Percentiles rank a stretch among this genome's conserved stretches.
Evolutionary conservation across 2,329 filamentous ascomycete species (phyloP).

Genomic region (Nemania serpens): DNA sequence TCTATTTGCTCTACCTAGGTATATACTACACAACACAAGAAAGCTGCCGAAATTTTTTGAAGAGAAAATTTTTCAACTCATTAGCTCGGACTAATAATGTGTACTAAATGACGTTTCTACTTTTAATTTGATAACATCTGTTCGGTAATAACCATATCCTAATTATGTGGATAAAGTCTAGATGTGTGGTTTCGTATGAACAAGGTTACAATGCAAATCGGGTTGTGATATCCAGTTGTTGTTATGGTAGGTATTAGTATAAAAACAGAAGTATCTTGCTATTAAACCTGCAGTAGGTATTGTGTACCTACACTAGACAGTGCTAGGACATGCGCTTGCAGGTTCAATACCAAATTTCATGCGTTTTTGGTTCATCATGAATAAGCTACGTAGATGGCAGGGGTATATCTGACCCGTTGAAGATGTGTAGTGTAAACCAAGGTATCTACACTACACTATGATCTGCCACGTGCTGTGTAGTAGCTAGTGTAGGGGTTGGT

Average conservation of each 20-base stretch:
- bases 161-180: too few species aligned
- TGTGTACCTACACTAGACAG: not conserved
- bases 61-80: not conserved
- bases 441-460: not conserved
- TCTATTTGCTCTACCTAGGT: not conserved
- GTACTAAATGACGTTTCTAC: not conserved
- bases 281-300: not conserved
- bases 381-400: not conserved
- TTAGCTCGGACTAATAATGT: not conserved
- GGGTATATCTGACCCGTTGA: not conserved
- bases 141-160: too few species aligned
- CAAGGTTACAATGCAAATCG: too few species aligned
- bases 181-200: too few species aligned
- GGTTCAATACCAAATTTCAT: not conserved
- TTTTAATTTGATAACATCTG: not conserved
- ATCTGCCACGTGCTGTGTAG: conserved; percentile 14
- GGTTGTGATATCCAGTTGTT: too few species aligned
- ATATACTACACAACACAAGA: not conserved
- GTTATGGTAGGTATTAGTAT: too few species aligned
- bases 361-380: conserved; percentile 12
- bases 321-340: not conserved
- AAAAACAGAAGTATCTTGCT: not conserved
- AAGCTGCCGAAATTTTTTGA: not conserved
- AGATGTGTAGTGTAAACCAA: not conserved
- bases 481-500: conserved; percentile 11